Evolutionary conservation across 768 basidiomycete species (phyloP).

Genomic region (Amanita rubescens): DNA sequence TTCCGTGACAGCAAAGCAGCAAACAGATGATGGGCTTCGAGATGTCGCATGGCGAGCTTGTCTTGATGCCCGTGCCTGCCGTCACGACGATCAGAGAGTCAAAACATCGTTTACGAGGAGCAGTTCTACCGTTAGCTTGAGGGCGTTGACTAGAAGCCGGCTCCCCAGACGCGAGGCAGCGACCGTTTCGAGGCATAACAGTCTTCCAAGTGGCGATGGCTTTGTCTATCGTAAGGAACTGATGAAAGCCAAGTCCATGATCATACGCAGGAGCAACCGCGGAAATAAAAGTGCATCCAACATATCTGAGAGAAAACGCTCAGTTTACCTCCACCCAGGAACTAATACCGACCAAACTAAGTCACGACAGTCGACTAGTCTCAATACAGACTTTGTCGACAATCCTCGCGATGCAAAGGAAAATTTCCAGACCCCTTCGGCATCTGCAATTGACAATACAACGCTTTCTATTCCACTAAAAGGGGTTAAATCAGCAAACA

Average conservation of each 20-base stretch:
- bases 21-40: conserved; percentile 69
- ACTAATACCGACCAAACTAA: neutral
- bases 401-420: conserved; percentile 46
- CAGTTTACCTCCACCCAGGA: neutral
- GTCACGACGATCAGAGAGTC: conserved; percentile 47
- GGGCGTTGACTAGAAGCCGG: conserved; percentile 54
- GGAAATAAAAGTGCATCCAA: neutral
- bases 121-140: conserved; percentile 52
- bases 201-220: conserved; percentile 23
- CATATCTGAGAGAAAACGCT: neutral
- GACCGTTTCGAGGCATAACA: conserved; percentile 53
- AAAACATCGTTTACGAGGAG: conserved; percentile 44
- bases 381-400: neutral
- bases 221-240: neutral
- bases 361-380: neutral
- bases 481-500: neutral
- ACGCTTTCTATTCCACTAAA: conserved; percentile 10
- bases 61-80: conserved; percentile 58
- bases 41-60: conserved; percentile 79
- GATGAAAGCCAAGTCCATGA: conserved; percentile 1
- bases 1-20: conserved; percentile 54
- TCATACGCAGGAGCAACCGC: conserved; percentile 11
- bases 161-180: conserved; percentile 66
- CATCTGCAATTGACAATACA: conserved; percentile 29
- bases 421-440: conserved; percentile 45